Conservation (phyloP, 208 protist genomes). For the Trypanosoma cruzi region DNA sequence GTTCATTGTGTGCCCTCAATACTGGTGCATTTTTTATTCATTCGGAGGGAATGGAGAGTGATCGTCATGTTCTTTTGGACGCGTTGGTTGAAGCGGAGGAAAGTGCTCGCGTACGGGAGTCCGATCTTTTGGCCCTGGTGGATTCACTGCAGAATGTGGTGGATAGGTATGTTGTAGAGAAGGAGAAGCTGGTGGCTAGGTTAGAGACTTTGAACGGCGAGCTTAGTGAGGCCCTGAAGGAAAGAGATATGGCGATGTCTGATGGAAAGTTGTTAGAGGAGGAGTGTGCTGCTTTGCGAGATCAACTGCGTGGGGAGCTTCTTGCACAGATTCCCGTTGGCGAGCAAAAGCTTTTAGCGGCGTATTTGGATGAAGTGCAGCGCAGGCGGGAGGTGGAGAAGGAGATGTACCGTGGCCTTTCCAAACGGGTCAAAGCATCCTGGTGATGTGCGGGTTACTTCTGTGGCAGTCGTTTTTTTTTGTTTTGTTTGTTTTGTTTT, state of each 20-base stretch:
- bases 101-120: not conserved
- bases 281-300: not conserved
- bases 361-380: constrained; percentile 14
- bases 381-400: not conserved
- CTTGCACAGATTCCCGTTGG: not conserved
- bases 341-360: not conserved
- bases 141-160: not conserved
- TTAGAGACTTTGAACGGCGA: not conserved
- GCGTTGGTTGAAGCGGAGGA: not conserved
- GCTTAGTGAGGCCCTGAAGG: not conserved
- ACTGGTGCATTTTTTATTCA: no score
- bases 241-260: not conserved
- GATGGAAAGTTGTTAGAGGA: not conserved
- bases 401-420: not conserved
- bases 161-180: not conserved
- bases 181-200: not conserved
- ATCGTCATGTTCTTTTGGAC: not conserved
- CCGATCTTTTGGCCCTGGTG: not conserved
- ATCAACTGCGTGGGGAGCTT: not conserved
- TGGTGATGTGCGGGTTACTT: no score
- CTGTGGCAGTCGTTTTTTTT: no score
- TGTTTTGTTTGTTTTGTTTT: no score
- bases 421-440: no score
- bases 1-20: no score
- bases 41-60: not conserved